Base-by-base conservation (phyloP, 257 asterid genomes). In the Cordia subcordata region DNA sequence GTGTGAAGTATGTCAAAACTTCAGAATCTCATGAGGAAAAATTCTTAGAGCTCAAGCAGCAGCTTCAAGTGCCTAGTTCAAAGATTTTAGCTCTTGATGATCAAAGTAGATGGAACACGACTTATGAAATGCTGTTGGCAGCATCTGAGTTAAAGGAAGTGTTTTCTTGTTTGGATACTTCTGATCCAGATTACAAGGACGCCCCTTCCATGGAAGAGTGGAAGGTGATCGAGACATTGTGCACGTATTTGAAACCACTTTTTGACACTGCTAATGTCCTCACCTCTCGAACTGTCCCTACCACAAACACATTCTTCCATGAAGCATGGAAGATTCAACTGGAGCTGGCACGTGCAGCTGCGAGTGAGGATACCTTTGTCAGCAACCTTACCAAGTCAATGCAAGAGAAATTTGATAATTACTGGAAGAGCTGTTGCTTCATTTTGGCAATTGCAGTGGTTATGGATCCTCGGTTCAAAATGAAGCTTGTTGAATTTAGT, bases 291-390 rank as follows among this genome's bases (percentile, higher is more conserved):
- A 63, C 69, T n/a, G 62, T 84, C 8, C 88, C 87, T 0, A 93
- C 96, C 1, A 82, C 95, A 22, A 86, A 85, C 75, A 74, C 82
- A 8, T 89, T 93, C 77, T 89, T 89, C 78, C 99, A 89, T 12
- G 97, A 93, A 73, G 97, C 86, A 8, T 93, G 97, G 97, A 93
- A 93, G 85, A 86, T 93, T 62, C 96, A 86, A 69, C 53, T 93
- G 72, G 97, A 93, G 58, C 63, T 89, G 27, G 86, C 92, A 0
- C 95, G 95, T 4, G 91, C 88, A 0, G 79, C 87, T 4, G 61
- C 77, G 10, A 83, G 80, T 5, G 96, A 86, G 17, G 96, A 93
- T 67, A 81, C 82, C 0, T 80, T 83, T 60, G 66, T 81, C 56
- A 68, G 84, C 27, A 61, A 77, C 40, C 80, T 89, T 21, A 77